Percentiles rank a stretch among this genome's conserved stretches.
phyloP scores from a whole-genome alignment of 768 basidiomycete genomes.

The Pholiota conissans region DNA sequence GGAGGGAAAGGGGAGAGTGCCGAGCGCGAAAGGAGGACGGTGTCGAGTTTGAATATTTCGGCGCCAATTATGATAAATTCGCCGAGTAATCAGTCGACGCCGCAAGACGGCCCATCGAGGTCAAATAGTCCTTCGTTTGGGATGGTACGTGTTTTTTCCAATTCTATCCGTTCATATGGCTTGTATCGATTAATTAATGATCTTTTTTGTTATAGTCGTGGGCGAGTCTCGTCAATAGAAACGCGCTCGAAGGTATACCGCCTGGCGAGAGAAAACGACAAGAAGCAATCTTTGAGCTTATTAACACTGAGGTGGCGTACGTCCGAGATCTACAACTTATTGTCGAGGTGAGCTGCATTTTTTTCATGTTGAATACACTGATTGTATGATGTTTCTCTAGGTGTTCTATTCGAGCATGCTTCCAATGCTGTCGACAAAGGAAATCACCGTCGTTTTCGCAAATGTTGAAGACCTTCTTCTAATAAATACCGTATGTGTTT shows the following conservation, averaged over 20 bases:
- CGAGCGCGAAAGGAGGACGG: conserved; percentile 39
- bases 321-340: conserved; percentile 90
- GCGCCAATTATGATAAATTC: conserved; percentile 54
- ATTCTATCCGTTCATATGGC: too few species aligned
- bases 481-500: conserved; percentile 70
- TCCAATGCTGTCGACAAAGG: conserved; percentile 69
- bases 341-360: conserved; percentile 63
- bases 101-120: conserved; percentile 34
- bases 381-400: conserved; percentile 37
- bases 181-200: too few species aligned
- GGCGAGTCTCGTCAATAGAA: conserved; percentile 88
- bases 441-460: conserved; percentile 81
- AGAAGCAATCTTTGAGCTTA: conserved; percentile 96
- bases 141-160: conserved; percentile 41
- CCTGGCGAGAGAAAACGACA: conserved; percentile 80
- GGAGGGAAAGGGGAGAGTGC: conserved; percentile 38
- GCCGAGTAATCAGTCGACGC: conserved; percentile 7
- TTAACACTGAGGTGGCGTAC: conserved; percentile 86
- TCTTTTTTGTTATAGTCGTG: conserved; percentile 59
- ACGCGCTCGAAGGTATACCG: conserved; percentile 80
- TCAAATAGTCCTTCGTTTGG: conserved; percentile 67
- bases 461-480: conserved; percentile 93
- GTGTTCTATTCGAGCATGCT: conserved; percentile 85
- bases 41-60: conserved; percentile 57
- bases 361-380: neutral